Base-by-base conservation (phyloP, 2,329 filamentous ascomycete species). In the Cordyceps militaris region DNA sequence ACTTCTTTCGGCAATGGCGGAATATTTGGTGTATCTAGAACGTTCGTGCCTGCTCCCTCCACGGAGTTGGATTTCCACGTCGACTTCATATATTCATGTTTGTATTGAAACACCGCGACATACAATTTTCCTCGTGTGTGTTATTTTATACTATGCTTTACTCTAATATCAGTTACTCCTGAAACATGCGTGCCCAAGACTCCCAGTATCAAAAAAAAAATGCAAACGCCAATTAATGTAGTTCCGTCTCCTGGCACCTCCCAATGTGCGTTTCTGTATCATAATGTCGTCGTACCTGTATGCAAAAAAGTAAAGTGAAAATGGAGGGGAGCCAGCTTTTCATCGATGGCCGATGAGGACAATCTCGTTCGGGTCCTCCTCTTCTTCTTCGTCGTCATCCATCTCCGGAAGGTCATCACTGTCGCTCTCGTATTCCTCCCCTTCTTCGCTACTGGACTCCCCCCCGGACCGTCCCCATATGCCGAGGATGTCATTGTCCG, bases 401-500 rank as follows among this genome's bases (percentile, higher is more conserved):
- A 71, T 70, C 19, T 73, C 69, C 7, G 74, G 73, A 40, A 75
- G 69, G 3, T 73, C 73, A 21, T 76, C 72, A 2, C 68, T 67
- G 3, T 75, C 74, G 14, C 77, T 76, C 24, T 74, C 70, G 3
- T 77, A 68, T 2, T 78, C 77, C 23, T 75, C 75, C 19, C 73
- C 71, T 1, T 78, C 77, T 2, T 79, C 77, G 43, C 78, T 76
- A 8, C 69, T 73, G 3, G 74, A 74, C n/a, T 73, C 74, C 2
- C 76, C 74, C 6, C 74, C 74, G 13, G 73, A 71, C 10, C 69
- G 74, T 47, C 66, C 76, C 80, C 83, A 86, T 51, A 86, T 78
- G 30, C 79, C 78, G 30, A 86, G 65, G 58, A 86, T 79, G 57
- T 83, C 82, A 9, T 78, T 76, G 19, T 80, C 78, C 0, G 79